Base-by-base conservation (phyloP, 1,284 basidiomycete genomes). In the Exobasidium rhododendri region DNA sequence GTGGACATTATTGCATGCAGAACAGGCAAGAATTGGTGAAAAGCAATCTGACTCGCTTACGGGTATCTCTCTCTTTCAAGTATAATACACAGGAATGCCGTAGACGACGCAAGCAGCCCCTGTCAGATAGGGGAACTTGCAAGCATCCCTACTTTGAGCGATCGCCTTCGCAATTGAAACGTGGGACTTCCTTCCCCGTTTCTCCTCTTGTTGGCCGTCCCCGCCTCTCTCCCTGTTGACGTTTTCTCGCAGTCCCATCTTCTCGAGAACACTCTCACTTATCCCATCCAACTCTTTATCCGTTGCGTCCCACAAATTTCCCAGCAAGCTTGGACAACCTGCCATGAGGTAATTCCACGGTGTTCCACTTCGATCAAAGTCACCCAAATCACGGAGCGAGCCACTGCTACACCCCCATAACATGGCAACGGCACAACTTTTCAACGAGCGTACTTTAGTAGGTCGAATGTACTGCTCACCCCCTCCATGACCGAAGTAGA, bases 351-450 rank as follows among this genome's bases (percentile, higher is more conserved):
- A 98, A 73, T 92, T 88, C 79, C 90, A 88, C 0, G 96, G 92
- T 20, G 92, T 97, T 7, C 94, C 94, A 14, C 86, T 85, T 14
- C 90, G 85, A 74, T 98, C 94, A 72, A 93, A 93, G 64, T 94
- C 91, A 11, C 94, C 94, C 85, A 92, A 90, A 58, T 94, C 90
- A 59, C 85, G 85, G 65, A 99, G 81, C 2, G 86, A 82, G 17
- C 94, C 96, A 0, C 92, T 96, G 0, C 94, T 98, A 83, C 94
- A 99, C 0, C 96, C 94, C 94, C 94, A 99, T 6, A 99, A 85
- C 92, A 99, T 96, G 0, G 91, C 89, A 10, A 89, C 89, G 1
- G 94, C 93, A 77, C 94, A 98, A 20, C 84, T 84, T 2, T 85
- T 84, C 24, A 98, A 83, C 65, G 89, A 85, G 20, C 91, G 85